phyloP scores from a whole-genome alignment of 257 asterid genomes.

The Solanum chiquidenum region DNA sequence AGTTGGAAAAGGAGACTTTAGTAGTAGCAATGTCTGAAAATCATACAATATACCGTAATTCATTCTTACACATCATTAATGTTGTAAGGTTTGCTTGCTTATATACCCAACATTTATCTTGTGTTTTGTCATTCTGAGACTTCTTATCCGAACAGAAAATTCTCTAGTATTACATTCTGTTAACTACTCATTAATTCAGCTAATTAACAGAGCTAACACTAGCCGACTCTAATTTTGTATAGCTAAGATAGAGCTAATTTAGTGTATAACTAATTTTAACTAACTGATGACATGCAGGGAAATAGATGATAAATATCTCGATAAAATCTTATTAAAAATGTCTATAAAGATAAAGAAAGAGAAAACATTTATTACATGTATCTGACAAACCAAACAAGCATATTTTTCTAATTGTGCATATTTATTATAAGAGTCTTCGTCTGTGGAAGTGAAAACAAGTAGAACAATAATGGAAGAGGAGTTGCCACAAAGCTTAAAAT shows the following conservation, averaged over 20 bases:
- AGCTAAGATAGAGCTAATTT: background rate
- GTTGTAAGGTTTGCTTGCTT: no score
- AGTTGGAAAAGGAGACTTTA: background rate
- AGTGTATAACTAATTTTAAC: background rate
- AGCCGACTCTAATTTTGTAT: background rate
- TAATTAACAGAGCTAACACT: no score
- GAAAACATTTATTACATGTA: background rate
- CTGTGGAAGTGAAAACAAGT: background rate
- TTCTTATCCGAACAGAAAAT: background rate
- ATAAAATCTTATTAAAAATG: background rate
- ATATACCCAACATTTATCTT: background rate
- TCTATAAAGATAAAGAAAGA: background rate
- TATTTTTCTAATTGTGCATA: background rate
- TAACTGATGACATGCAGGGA: background rate
- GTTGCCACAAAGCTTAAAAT: background rate
- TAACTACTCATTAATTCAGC: no score
- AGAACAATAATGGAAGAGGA: background rate
- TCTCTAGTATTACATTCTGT: no score
- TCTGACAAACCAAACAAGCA: background rate
- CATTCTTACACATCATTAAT: background rate
- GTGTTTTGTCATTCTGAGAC: background rate
- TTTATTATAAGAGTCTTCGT: background rate
- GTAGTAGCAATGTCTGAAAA: background rate
- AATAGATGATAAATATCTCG: no score
- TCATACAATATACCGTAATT: background rate